Base-by-base conservation (phyloP, 305 asterid genomes). In the Fraxinus ornus region DNA sequence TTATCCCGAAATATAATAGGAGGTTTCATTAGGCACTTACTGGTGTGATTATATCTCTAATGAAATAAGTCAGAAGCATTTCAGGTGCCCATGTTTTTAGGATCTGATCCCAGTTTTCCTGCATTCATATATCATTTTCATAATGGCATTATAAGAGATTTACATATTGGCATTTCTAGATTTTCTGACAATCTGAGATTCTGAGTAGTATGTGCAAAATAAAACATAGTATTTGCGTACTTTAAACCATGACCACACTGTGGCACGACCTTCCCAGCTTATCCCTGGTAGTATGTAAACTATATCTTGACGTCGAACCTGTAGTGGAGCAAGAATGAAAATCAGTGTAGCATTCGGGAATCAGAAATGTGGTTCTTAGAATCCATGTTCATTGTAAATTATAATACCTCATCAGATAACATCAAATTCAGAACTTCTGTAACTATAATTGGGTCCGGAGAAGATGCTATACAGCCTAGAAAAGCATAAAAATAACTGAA, bases 61-160 rank as follows among this genome's bases (percentile, higher is more conserved):
- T 17, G 76, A 87, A 87, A 85, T 7, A 70, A 36, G 88, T 21
- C 9, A 87, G 77, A 55, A 85, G 88, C 85, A 83, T 78, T 73
- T 66, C 85, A 1, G 66, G 12, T 37, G 83, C 91, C 86, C 88
- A 88, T 75, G 79, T 83, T 52, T 81, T 76, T 37, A 86, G 55
- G 78, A 88, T 88, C 83, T 81, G 36, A 64, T 88, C 89, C 89
- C 89, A 86, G 57, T 86, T 88, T 4, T 15, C 85, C 91, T 88
- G 85, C 84, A 78, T 75, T 78, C 12, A 57, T 36, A 12, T 0
- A 7, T 78, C 15, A 30, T 21, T 30, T 36, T 24, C 13, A 82
- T 30, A 28, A 21, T 2, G 13, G 41, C 41, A 36, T 36, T 36
- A 24, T 6, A 30, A 57, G 26, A 47, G 57, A 47, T 47, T 41